Percentiles rank a stretch among this genome's conserved stretches.
Evolutionary conservation across 176 grass and related monocot species (phyloP).

Genomic region (Microstegium vimineum): DNA sequence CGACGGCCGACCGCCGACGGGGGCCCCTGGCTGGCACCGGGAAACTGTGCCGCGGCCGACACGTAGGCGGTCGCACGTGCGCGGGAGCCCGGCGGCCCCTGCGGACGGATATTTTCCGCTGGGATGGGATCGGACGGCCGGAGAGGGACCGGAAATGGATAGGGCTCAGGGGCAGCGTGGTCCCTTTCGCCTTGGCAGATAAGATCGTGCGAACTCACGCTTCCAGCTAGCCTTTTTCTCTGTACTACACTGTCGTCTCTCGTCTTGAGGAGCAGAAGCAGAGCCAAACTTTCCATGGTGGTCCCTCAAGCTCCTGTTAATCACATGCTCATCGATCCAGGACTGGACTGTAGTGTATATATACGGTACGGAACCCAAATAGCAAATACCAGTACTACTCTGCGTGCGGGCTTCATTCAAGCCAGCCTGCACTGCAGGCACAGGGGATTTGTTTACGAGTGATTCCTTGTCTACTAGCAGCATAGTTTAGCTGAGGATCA

Average conservation of each 20-base stretch:
- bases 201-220: slow-evolving; percentile 23
- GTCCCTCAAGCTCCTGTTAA: neutral
- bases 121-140: neutral
- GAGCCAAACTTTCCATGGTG: no score
- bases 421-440: neutral
- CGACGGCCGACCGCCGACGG: no score
- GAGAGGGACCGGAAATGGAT: neutral
- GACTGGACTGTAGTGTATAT: no score
- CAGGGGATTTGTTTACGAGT: neutral
- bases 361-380: no score
- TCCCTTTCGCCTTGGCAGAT: neutral
- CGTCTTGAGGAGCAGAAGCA: no score
- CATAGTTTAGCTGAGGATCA: neutral
- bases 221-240: neutral
- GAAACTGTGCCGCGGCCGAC: no score
- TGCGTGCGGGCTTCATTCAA: no score
- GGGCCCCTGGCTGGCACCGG: no score
- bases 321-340: neutral
- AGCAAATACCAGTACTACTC: no score
- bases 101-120: no score
- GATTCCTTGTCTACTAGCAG: neutral
- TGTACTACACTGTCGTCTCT: neutral
- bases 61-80: slow-evolving; percentile 26
- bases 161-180: neutral
- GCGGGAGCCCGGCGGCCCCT: neutral